phyloP scores from a whole-genome alignment of 495 filamentous ascomycete genomes.

The Geoglossum glabrum region DNA sequence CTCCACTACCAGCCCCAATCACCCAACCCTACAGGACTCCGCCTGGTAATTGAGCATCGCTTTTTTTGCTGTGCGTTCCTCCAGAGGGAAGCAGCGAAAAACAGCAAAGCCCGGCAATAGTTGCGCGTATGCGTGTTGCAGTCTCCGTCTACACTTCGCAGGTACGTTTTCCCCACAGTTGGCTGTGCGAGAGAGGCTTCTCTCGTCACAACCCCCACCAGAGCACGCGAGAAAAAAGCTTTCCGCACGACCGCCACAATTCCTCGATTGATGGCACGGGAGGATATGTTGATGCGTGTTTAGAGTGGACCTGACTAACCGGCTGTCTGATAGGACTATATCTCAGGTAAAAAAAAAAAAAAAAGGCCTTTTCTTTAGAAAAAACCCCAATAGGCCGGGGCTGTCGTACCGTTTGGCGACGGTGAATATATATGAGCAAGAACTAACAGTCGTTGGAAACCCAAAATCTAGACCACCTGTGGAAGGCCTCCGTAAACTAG shows the following conservation, averaged over 20 bases:
- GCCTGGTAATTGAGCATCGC: neutral
- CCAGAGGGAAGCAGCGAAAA: neutral
- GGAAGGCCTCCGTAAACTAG: conserved; percentile 76
- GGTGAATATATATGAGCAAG: conserved; percentile 13
- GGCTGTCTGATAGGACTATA: conserved; percentile 53
- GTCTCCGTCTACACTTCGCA: conserved; percentile 90
- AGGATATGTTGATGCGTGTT: neutral
- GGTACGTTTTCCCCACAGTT: conserved; percentile 34
- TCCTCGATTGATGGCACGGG: neutral
- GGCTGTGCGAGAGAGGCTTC: neutral
- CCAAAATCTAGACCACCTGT: conserved; percentile 63
- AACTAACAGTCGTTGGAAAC: conserved; percentile 10
- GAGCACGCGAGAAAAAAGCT: neutral
- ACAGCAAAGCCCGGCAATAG: neutral
- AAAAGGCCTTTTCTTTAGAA: conserved; percentile 1
- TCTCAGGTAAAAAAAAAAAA: conserved; percentile 51
- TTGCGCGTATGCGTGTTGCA: conserved; percentile 72
- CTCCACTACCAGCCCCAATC: too few species aligned
- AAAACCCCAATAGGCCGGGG: neutral
- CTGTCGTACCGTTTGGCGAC: neutral
- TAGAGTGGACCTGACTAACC: neutral
- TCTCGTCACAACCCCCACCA: neutral
- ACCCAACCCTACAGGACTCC: neutral
- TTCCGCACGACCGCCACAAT: neutral
- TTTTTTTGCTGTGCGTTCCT: neutral